Conservation (phyloP, 352 stramenopile genomes). For the Pythium folliculosum region DNA sequence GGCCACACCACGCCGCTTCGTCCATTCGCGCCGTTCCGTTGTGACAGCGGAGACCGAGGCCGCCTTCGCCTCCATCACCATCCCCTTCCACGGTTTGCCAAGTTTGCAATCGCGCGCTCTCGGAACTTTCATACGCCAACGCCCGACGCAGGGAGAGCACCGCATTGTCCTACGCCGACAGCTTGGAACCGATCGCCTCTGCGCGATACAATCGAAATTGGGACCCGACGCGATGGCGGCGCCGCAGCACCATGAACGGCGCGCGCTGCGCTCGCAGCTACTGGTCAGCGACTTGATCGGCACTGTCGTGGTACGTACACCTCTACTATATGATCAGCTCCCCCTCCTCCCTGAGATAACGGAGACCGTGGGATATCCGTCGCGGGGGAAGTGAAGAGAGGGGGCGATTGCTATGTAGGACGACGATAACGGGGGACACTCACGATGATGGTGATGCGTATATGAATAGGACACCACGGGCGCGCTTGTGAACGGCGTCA, state of each 20-base stretch:
- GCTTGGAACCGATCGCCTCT: not conserved
- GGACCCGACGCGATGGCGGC: not conserved
- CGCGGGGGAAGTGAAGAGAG: too few relatives aligned
- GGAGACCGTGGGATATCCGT: constrained; percentile 8
- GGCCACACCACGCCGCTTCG: not conserved
- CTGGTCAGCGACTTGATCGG: not conserved
- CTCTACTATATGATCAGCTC: not conserved
- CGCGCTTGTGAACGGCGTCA: constrained; percentile 3
- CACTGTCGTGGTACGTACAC: not conserved
- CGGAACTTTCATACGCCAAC: not conserved
- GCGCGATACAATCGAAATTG: not conserved
- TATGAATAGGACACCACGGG: not conserved
- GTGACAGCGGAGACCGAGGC: not conserved
- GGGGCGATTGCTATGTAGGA: not conserved
- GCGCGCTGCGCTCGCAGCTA: not conserved
- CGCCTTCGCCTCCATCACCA: not conserved
- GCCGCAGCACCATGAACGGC: not conserved
- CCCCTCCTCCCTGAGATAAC: not conserved
- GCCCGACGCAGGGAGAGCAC: not conserved
- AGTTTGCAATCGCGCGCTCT: not conserved
- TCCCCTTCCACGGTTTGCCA: not conserved
- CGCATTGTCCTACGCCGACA: not conserved
- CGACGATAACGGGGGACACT: not conserved
- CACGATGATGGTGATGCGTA: not conserved
- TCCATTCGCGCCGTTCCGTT: not conserved